A percentile compares a stretch with the other conserved stretches of the same genome.
Conservation (phyloP, 2,329 filamentous ascomycete genomes). For the Aspergillus nomiae region DNA sequence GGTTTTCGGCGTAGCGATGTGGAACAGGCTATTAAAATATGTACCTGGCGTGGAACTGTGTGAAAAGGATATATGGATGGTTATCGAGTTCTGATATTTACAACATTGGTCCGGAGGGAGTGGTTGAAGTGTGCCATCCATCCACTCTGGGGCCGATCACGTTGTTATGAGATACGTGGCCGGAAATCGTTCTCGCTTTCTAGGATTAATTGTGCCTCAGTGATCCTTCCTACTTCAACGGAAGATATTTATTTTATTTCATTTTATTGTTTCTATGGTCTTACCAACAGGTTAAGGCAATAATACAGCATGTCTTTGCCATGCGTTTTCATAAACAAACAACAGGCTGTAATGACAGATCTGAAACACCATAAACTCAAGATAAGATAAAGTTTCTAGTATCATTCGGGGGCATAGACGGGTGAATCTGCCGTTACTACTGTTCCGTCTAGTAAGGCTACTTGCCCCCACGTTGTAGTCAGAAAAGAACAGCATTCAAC, state of each 20-base stretch:
- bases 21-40: slow-evolving; percentile 11
- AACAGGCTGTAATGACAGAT: background rate
- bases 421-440: no score
- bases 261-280: background rate
- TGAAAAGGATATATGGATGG: background rate
- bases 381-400: background rate
- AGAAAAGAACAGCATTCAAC: background rate
- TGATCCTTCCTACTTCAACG: background rate
- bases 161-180: background rate
- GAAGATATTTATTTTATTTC: background rate
- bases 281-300: background rate
- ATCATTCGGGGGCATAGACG: background rate
- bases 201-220: background rate
- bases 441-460: background rate
- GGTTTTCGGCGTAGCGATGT: slow-evolving; percentile 18
- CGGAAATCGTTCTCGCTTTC: background rate
- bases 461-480: background rate
- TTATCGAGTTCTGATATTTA: background rate
- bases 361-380: background rate
- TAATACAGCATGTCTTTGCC: background rate
- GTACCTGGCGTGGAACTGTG: background rate
- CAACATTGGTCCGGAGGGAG: background rate
- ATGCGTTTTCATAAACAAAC: background rate
- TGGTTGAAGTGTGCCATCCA: background rate
- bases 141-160: background rate